phyloP scores from a whole-genome alignment of 345 rosid genomes.

The Eucalyptus dawsonii region DNA sequence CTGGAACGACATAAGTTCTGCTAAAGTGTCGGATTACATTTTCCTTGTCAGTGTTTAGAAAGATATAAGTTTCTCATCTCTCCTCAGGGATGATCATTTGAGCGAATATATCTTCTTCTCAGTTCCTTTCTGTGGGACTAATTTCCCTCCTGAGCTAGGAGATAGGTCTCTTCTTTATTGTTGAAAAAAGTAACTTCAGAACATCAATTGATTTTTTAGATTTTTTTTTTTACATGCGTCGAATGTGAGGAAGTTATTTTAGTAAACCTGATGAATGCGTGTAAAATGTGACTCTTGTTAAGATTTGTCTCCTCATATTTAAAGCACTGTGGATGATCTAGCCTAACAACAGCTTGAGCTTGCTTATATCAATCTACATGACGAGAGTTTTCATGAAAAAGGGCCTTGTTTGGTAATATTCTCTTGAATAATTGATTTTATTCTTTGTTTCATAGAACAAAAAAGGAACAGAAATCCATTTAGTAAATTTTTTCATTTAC shows the following conservation, averaged over 20 bases:
- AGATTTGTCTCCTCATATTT: not conserved
- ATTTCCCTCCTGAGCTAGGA: not conserved
- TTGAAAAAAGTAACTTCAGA: not conserved
- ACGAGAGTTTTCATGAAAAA: not conserved
- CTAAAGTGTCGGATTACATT: not conserved
- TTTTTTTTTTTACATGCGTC: not conserved
- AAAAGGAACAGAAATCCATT: no score
- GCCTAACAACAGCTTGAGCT: not conserved
- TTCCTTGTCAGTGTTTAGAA: not conserved
- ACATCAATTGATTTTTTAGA: not conserved
- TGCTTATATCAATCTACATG: not conserved
- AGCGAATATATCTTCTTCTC: not conserved
- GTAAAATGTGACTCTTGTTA: not conserved
- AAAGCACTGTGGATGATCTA: not conserved
- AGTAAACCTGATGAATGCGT: not conserved
- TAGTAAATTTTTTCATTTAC: fast-evolving
- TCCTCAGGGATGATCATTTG: not conserved
- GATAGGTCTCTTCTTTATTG: not conserved
- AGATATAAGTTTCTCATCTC: not conserved
- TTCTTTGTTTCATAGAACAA: no score
- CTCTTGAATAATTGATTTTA: no score
- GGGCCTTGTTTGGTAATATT: no score
- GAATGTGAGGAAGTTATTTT: not conserved
- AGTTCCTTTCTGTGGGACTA: not conserved
- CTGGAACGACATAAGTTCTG: not conserved